Conservation (phyloP, 176 grass and related monocot genomes). For the Poa annua region DNA sequence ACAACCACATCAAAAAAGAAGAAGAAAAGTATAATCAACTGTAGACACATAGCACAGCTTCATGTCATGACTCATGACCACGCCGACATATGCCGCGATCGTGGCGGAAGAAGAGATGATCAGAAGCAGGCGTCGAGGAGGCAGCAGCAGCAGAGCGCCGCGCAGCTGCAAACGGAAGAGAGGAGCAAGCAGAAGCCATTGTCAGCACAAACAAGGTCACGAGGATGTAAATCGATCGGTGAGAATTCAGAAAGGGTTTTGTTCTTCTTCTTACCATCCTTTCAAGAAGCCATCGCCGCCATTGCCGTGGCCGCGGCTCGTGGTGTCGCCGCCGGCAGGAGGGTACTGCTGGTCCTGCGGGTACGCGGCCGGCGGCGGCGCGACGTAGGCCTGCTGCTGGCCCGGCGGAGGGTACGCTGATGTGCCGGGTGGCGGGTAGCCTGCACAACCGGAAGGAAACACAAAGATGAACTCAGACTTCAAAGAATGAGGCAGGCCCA, state of each 20-base stretch:
- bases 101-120: background rate
- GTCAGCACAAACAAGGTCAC: background rate
- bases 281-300: constrained; percentile 21
- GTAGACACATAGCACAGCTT: background rate
- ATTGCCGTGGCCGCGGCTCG: background rate
- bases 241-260: background rate
- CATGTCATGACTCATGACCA: background rate
- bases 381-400: constrained; percentile 29
- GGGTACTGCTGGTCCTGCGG: constrained; percentile 27
- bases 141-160: constrained; percentile 22
- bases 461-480: background rate
- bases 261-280: constrained; percentile 21
- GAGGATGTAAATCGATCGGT: no score
- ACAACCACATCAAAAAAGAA: background rate
- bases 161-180: background rate
- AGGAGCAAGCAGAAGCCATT: background rate
- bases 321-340: constrained; percentile 18
- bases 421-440: background rate
- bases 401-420: background rate
- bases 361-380: constrained; percentile 9
- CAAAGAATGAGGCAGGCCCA: background rate
- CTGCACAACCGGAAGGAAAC: background rate
- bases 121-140: constrained; percentile 31
- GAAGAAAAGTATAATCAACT: background rate
- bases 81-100: background rate